Conservation (phyloP, 257 asterid species). For the Cynanchum wilfordii region DNA sequence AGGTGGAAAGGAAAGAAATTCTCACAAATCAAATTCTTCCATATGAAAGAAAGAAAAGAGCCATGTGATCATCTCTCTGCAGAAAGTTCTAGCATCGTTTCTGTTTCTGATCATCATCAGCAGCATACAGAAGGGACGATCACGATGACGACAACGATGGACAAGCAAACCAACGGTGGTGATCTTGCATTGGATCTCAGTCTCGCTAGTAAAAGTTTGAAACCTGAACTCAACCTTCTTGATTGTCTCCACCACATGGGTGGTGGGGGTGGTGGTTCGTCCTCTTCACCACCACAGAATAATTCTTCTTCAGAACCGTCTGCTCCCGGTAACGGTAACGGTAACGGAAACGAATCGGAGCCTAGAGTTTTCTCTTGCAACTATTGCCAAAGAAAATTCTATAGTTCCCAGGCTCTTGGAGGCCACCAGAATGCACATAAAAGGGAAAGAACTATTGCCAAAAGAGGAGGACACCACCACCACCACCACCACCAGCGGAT, state of each 20-base stretch:
- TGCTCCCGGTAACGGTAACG: not conserved
- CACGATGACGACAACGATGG: no score
- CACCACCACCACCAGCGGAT: not conserved
- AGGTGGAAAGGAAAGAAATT: not conserved
- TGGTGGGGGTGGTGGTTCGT: no score
- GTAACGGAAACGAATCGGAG: slow-evolving; percentile 21
- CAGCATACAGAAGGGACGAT: no score
- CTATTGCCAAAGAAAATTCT: slow-evolving; percentile 74
- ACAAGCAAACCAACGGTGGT: no score
- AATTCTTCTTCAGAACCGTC: not conserved
- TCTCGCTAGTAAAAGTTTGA: slow-evolving; percentile 35
- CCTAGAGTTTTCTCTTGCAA: slow-evolving; percentile 75
- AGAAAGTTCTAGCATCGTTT: slow-evolving; percentile 18
- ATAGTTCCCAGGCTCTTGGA: slow-evolving; percentile 90
- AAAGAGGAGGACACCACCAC: slow-evolving; percentile 25
- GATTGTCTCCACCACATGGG: slow-evolving; percentile 16
- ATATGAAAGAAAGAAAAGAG: slow-evolving; percentile 28
- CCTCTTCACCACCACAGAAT: not conserved
- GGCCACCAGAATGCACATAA: slow-evolving; percentile 98
- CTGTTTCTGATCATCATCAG: slow-evolving; percentile 11
- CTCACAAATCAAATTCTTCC: slow-evolving; percentile 20
- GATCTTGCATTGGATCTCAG: slow-evolving; percentile 44
- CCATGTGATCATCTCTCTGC: slow-evolving; percentile 9
- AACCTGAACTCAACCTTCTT: slow-evolving; percentile 38
- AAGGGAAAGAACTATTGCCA: slow-evolving; percentile 72